Conservation (phyloP, 768 basidiomycete species). For the Daedalea quercina region DNA sequence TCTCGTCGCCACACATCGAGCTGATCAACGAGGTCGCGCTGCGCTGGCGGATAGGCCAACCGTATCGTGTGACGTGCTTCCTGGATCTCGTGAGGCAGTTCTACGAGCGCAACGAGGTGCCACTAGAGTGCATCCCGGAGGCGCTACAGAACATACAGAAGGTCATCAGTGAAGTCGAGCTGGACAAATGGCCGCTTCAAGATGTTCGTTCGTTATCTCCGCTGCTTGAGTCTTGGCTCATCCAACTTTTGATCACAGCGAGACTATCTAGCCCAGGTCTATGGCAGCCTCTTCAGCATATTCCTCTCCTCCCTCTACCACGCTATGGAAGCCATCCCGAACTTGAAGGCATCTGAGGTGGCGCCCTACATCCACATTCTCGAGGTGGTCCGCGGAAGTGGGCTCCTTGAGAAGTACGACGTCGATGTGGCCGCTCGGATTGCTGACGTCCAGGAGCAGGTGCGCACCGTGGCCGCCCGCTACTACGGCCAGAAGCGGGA, state of each 20-base stretch:
- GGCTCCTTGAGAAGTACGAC: slow-evolving; percentile 65
- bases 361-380: slow-evolving; percentile 59
- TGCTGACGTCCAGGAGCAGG: slow-evolving; percentile 58
- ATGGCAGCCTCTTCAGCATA: slow-evolving; percentile 74
- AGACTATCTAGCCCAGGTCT: slow-evolving; percentile 62
- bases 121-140: slow-evolving; percentile 91
- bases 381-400: slow-evolving; percentile 64
- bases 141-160: slow-evolving; percentile 71
- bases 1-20: slow-evolving; percentile 72
- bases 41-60: slow-evolving; percentile 82
- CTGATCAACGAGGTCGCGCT: slow-evolving; percentile 83
- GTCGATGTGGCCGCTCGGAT: slow-evolving; percentile 67
- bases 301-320: slow-evolving; percentile 85
- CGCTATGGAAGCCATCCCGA: slow-evolving; percentile 68
- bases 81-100: slow-evolving; percentile 80
- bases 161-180: slow-evolving; percentile 59
- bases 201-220: slow-evolving; percentile 46
- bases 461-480: slow-evolving; percentile 50
- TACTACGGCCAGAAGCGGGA: slow-evolving; percentile 59
- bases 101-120: slow-evolving; percentile 86
- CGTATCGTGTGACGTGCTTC: slow-evolving; percentile 75
- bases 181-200: slow-evolving; percentile 70
- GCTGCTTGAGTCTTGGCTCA: background rate
- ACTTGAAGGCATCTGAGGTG: slow-evolving; percentile 65
- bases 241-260: slow-evolving; percentile 32